Conservation (phyloP, 495 filamentous ascomycete species). For the Xylaria longipes region DNA sequence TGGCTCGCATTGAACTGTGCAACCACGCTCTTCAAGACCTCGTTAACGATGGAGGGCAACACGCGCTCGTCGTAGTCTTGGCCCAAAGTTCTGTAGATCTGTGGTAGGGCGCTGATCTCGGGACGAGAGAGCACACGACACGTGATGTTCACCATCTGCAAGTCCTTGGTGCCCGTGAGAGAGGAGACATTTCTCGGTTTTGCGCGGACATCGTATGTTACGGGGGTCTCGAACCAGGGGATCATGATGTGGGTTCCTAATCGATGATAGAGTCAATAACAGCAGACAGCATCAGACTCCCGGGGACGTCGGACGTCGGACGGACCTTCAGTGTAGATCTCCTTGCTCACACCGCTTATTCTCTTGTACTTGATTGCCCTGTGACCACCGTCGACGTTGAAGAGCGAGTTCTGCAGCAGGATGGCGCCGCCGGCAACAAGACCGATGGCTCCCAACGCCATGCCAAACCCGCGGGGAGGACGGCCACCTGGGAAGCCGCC, state of each 20-base stretch:
- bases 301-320: conserved; percentile 20
- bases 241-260: conserved; percentile 90
- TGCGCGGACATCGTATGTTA: conserved; percentile 96
- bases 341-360: conserved; percentile 90
- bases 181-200: conserved; percentile 97
- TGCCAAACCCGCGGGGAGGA: conserved; percentile 39
- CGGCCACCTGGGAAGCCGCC: conserved; percentile 49
- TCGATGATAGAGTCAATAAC: conserved; percentile 23
- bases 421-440: conserved; percentile 69
- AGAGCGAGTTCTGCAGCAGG: conserved; percentile 82
- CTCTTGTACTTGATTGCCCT: conserved; percentile 98
- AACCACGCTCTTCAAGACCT: conserved; percentile 97
- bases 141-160: conserved; percentile 99
- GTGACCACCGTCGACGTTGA: conserved; percentile 99
- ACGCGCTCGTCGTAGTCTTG: conserved; percentile 97
- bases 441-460: conserved; percentile 45
- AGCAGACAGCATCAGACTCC: conserved; percentile 3
- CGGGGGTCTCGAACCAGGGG: conserved; percentile 96
- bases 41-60: conserved; percentile 96
- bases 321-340: conserved; percentile 95
- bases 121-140: conserved; percentile 98
- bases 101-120: conserved; percentile 83
- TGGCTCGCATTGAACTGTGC: conserved; percentile 99
- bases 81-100: conserved; percentile 95
- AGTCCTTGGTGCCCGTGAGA: conserved; percentile 96